Evolutionary conservation across 2,329 filamentous ascomycete species (phyloP).

Genomic region (Neofusicoccum sp.): DNA sequence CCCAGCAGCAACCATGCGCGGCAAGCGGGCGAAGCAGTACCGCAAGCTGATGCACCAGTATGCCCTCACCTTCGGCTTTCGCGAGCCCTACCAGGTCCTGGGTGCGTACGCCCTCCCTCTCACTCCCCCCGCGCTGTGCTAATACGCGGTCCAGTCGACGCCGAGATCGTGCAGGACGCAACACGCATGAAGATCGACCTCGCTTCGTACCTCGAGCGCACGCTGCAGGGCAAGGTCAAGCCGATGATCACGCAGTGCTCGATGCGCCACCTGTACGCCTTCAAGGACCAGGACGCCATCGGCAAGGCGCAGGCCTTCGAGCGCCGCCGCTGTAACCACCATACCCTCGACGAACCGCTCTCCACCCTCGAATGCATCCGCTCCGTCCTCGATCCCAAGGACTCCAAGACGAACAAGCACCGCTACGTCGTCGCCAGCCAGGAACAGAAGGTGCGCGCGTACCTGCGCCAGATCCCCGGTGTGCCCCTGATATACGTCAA

Average conservation of each 20-base stretch:
- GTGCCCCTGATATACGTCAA: slow-evolving; percentile 78
- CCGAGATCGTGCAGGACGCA: slow-evolving; percentile 78
- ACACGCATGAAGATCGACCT: slow-evolving; percentile 87
- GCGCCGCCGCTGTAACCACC: slow-evolving; percentile 74
- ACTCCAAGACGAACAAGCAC: slow-evolving; percentile 69
- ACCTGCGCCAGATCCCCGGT: slow-evolving; percentile 65
- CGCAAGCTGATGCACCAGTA: slow-evolving; percentile 94
- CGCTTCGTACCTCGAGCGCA: slow-evolving; percentile 70
- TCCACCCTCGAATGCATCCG: slow-evolving; percentile 67
- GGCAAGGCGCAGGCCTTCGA: slow-evolving; percentile 73
- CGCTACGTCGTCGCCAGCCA: slow-evolving; percentile 77
- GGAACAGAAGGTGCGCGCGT: slow-evolving; percentile 61
- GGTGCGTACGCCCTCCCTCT: slow-evolving; percentile 14
- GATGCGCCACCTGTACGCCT: slow-evolving; percentile 73
- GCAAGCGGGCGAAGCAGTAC: slow-evolving; percentile 70
- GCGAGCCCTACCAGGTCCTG: slow-evolving; percentile 89
- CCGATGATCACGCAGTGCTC: slow-evolving; percentile 81
- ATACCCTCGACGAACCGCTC: slow-evolving; percentile 70
- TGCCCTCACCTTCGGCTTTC: slow-evolving; percentile 82
- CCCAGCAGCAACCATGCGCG: slow-evolving; percentile 56
- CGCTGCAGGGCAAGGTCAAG: slow-evolving; percentile 84
- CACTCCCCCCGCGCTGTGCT: slow-evolving; percentile 15
- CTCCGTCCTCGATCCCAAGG: slow-evolving; percentile 77
- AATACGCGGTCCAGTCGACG: slow-evolving; percentile 60
- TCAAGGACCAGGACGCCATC: slow-evolving; percentile 60